Conservation (phyloP, 495 filamentous ascomycete genomes). For the Neurospora sp. region DNA sequence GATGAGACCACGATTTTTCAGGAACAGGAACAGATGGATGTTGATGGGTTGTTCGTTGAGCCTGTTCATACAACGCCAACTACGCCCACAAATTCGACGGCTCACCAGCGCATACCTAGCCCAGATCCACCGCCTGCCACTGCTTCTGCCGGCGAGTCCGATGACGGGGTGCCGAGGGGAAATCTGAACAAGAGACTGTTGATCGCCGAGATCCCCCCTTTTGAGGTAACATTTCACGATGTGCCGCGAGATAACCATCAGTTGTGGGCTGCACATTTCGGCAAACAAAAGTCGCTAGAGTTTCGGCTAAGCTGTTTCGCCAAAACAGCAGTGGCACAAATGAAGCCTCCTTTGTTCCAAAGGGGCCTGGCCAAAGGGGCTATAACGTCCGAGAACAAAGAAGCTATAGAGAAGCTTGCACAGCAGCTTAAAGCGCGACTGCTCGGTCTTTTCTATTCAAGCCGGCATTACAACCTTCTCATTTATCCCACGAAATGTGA, state of each 20-base stretch:
- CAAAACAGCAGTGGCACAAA: conserved; percentile 11
- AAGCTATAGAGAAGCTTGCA: conserved; percentile 17
- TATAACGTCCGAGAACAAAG: conserved; percentile 9
- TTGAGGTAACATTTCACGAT: conserved; percentile 23
- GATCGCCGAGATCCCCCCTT: conserved; percentile 12
- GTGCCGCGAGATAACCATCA: conserved; percentile 16
- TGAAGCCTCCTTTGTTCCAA: conserved; percentile 1
- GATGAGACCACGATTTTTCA: conserved; percentile 8
- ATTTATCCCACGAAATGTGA: conserved; percentile 31
- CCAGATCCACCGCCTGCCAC: conserved; percentile 13
- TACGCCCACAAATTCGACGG: not conserved
- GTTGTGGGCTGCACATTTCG: conserved; percentile 27
- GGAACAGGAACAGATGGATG: conserved; percentile 19
- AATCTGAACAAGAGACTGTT: conserved; percentile 18
- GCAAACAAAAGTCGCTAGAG: conserved; percentile 18
- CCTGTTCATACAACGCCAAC: not conserved
- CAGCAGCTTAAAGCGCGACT: conserved; percentile 19
- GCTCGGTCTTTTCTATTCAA: conserved; percentile 23
- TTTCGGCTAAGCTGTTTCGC: conserved; percentile 24
- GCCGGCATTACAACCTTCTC: conserved; percentile 26
- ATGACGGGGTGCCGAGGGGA: conserved; percentile 8
- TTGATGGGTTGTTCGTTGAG: conserved; percentile 1
- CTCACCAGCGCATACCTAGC: conserved; percentile 3
- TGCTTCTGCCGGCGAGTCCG: not conserved
- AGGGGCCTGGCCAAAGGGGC: conserved; percentile 8